These are phyloP conservation scores for Ambrosiella xylebori DNA, from an alignment of 2,329 filamentous ascomycete species.

Conservation along the genomic window DNA sequence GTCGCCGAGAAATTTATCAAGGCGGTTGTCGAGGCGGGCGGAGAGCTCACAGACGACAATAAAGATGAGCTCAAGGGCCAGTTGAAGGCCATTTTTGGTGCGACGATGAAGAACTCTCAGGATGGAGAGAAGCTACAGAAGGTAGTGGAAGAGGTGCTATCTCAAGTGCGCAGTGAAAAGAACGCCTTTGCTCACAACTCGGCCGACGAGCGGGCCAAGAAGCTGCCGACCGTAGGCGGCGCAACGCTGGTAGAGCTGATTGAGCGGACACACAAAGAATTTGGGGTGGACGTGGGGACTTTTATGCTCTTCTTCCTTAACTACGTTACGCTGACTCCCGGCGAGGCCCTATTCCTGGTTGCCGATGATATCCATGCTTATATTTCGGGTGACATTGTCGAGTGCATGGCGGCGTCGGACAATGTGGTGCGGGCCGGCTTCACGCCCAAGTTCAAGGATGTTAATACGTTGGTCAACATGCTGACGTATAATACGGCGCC, in stretches of 20 bases:
- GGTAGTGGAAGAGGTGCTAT: slow-evolving; percentile 41
- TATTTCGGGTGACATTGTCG: slow-evolving; percentile 81
- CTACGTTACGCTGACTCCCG: slow-evolving; percentile 70
- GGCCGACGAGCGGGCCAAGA: slow-evolving; percentile 19
- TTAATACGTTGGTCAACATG: slow-evolving; percentile 73
- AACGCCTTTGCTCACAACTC: slow-evolving; percentile 48
- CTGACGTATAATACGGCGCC: slow-evolving; percentile 91
- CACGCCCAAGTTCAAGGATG: slow-evolving; percentile 97
- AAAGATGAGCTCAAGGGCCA: slow-evolving; percentile 51
- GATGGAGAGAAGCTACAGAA: slow-evolving; percentile 37
- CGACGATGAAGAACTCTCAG: slow-evolving; percentile 62
- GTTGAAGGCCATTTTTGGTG: slow-evolving; percentile 56
- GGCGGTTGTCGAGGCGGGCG: background rate
- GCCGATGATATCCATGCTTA: slow-evolving; percentile 98
- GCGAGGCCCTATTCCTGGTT: slow-evolving; percentile 89
- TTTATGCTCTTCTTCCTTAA: slow-evolving; percentile 97
- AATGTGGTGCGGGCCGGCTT: slow-evolving; percentile 95
- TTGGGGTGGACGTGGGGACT: slow-evolving; percentile 76
- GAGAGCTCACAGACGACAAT: slow-evolving; percentile 26
- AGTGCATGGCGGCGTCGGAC: slow-evolving; percentile 98
- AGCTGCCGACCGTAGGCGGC: slow-evolving; percentile 32
- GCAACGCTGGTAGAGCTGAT: slow-evolving; percentile 59
- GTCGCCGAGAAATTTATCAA: slow-evolving; percentile 35
- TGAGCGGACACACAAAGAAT: slow-evolving; percentile 60
- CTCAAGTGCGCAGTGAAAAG: slow-evolving; percentile 50